A percentile compares a stretch with the other conserved stretches of the same genome.
These are phyloP conservation scores for Panicum virgatum DNA, from an alignment of 202 grass and related monocot genomes.

Conservation along the genomic window DNA sequence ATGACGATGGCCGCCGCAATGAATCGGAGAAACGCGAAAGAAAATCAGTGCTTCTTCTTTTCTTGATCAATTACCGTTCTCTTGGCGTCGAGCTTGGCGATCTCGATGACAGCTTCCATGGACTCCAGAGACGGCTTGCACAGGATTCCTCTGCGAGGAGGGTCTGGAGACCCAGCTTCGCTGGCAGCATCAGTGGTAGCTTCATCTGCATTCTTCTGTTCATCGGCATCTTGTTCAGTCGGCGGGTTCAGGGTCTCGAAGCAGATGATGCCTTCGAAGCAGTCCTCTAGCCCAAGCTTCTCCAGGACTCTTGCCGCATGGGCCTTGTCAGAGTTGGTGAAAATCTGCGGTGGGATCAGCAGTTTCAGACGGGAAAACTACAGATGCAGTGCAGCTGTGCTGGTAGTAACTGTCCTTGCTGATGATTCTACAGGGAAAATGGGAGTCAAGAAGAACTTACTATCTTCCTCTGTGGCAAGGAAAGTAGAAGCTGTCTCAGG, in stretches of 20 bases:
- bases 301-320: conserved; percentile 64
- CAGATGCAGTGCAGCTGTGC: not conserved
- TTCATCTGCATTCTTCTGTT: not conserved
- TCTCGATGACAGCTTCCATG: conserved; percentile 75
- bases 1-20: not conserved
- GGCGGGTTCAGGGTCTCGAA: conserved; percentile 89
- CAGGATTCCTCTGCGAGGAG: conserved; percentile 41
- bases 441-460: conserved; percentile 32
- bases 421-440: not conserved
- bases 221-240: not conserved
- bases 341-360: conserved; percentile 49
- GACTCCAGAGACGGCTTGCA: conserved; percentile 89
- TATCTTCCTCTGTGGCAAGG: conserved; percentile 82
- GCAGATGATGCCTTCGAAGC: conserved; percentile 90
- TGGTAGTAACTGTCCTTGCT: not conserved
- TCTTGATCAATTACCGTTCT: conserved; percentile 55
- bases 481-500: conserved; percentile 74
- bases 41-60: not conserved
- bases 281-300: conserved; percentile 79
- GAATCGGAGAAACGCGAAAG: not conserved
- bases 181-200: not conserved
- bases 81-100: conserved; percentile 74
- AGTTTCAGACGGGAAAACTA: not conserved
- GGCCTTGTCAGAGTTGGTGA: conserved; percentile 83
- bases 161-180: not conserved